phyloP scores from a whole-genome alignment of 306 rosid species.

The Echinosophora koreensis region DNA sequence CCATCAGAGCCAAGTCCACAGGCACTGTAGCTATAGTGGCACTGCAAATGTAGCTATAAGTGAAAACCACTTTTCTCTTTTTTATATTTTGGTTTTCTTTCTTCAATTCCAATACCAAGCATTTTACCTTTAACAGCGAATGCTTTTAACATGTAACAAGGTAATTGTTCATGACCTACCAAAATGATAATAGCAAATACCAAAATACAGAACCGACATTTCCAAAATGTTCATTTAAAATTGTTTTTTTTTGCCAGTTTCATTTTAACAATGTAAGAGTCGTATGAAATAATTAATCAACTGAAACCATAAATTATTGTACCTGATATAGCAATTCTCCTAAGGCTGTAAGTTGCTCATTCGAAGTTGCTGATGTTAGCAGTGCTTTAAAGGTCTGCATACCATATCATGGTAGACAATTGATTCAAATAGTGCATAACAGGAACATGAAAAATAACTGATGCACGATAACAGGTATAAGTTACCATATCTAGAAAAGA shows the following conservation, averaged over 20 bases:
- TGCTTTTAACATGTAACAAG: conserved; percentile 3
- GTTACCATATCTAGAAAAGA: background rate
- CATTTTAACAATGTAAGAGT: background rate
- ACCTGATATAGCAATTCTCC: conserved; percentile 98
- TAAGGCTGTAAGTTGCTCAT: conserved; percentile 80
- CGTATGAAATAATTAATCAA: background rate
- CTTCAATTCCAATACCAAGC: conserved; percentile 14
- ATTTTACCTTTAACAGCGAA: background rate
- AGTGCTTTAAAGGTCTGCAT: conserved; percentile 87
- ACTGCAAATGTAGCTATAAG: conserved; percentile 58
- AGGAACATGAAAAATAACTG: conserved; percentile 13
- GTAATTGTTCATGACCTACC: background rate
- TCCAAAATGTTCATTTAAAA: background rate
- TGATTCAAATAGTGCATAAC: background rate
- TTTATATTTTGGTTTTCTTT: conserved; percentile 34
- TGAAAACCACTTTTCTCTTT: conserved; percentile 12
- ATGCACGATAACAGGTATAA: conserved; percentile 15
- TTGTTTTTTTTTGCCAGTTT: conserved; percentile 24
- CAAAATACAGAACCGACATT: conserved; percentile 14
- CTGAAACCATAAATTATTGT: conserved; percentile 30
- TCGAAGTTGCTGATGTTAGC: conserved; percentile 73
- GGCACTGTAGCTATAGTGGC: conserved; percentile 88
- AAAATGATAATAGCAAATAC: conserved; percentile 14
- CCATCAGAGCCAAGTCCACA: conserved; percentile 95
- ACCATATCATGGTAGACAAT: conserved; percentile 29